Base-by-base conservation (phyloP, 805 yeast species). In the Komagataella populi region DNA sequence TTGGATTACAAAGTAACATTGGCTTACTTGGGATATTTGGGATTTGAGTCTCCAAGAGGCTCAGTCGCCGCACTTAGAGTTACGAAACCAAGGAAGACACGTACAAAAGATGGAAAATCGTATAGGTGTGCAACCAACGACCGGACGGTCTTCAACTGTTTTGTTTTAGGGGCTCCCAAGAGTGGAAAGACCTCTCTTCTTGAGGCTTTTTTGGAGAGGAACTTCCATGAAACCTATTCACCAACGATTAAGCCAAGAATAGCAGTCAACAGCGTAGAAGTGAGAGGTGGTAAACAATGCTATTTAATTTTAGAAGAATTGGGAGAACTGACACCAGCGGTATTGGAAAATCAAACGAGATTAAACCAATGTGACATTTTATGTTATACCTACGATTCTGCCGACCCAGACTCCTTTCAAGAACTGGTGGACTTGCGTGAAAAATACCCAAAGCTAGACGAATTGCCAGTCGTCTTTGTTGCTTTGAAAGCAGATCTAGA, bases 401-500 rank as follows among this genome's bases (percentile, higher is more conserved):
- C 96, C 0, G 97, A 93, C 61, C 97, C 99, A 0, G 95, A 91
- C 51, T 87, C 96, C 46, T 93, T 93, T 64, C 86, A 89, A 51
- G 81, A 86, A 61, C 68, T 90, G 50, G 83, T 85, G 23, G 84
- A 84, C 17, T 63, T 90, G n/a, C 69, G 89, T 12, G 69, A 74
- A 30, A 73, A 70, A 55, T 80, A 84, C 59, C 77, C 81, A 1
- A 68, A 71, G 36, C 66, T 83, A 17, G 77, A 83, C 56, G 73
- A 74, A 47, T 67, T 93, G 2, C 99, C 99, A 0, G 76, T 84
- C 3, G 81, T 93, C 0, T 87, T 83, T 60, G 97, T 90, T 1
- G 99, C 96, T 0, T 69, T 90, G 43, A 93, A 93, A 61, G 98
- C 99, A 0, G 99, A 93, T 65, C 70, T 88, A 44, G 99, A 93